Evolutionary conservation across 2,329 filamentous ascomycete genomes (phyloP), one percentile per base, ranked within the genome.

Genomic region (Apiospora hydei): DNA sequence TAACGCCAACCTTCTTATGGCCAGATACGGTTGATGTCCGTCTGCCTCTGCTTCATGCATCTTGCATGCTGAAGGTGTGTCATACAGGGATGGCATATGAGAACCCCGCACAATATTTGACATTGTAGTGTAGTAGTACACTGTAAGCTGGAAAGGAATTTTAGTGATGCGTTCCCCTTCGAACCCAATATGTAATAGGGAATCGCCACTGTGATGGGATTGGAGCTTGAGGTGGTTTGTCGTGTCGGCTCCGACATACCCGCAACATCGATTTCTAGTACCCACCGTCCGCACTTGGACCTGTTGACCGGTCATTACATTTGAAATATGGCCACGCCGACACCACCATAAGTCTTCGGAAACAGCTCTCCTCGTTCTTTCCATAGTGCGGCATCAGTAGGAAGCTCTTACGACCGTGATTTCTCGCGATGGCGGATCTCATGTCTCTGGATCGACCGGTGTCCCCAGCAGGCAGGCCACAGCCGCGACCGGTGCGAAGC

Each of bases 401-500:
- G 14, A 18, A 8, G 51, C 13, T 18, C 1, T 14, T 10, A 26
- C 7, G 14, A 34, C 26, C 16, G 26, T 53, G 13, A 16, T 61
- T 18, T 21, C 7, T 14, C 41, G 34, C 18, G 30, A 64, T 64
- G 57, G 34, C 30, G 30, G 57, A 41, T n/a, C 8, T 34, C 34
- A 64, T 64, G 57, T n/a, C 34, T 3, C 24, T 64, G 34, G 34
- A 64, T 4, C 57, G 57, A 14, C 34, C 57, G 8, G 57, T 41
- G 21, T 64, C 57, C 21, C 57, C 57, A n/a, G 57, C 34, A 24
- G 57, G 41, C 6, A 84, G 79, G 72, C 86, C 86, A 0, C 80
- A 81, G 13, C 87, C 87, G 6, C 83, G 87, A 30, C 82, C 82
- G 0, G 81, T 82, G 1, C 84, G 80, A 72, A 84, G 87, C 0